phyloP scores from a whole-genome alignment of 257 asterid genomes.

The Penstemon newberryi region DNA sequence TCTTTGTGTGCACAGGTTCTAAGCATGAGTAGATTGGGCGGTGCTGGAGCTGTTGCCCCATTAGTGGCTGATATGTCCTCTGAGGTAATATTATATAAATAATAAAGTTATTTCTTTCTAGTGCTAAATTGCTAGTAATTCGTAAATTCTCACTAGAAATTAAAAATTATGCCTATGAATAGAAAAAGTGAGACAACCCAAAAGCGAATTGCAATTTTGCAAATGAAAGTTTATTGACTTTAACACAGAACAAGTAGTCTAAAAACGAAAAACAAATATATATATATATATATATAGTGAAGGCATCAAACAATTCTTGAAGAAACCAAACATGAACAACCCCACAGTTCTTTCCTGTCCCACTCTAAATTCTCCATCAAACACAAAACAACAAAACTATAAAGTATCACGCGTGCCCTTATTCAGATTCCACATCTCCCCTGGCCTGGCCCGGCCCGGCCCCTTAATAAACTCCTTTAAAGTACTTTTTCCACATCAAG shows the following conservation, averaged over 20 bases:
- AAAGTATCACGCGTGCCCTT: constrained; percentile 86
- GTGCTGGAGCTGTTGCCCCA: constrained; percentile 84
- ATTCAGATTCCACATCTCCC: constrained; percentile 52
- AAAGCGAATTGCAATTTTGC: not conserved
- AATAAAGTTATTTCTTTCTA: too few species aligned
- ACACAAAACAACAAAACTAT: constrained; percentile 56
- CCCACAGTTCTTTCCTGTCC: constrained; percentile 37
- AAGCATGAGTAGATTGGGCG: constrained; percentile 93
- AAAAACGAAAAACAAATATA: not conserved
- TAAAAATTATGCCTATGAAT: too few species aligned
- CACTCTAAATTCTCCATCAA: constrained; percentile 37
- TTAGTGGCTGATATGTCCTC: constrained; percentile 64
- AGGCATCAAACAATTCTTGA: constrained; percentile 23
- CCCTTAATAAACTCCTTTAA: not conserved
- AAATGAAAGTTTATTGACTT: constrained; percentile 19
- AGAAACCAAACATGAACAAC: constrained; percentile 36
- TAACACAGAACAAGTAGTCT: not conserved
- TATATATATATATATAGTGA: not conserved
- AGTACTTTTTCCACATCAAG: not conserved
- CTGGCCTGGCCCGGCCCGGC: too few species aligned
- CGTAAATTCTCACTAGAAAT: too few species aligned
- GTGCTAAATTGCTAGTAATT: too few species aligned
- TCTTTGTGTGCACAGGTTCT: constrained; percentile 56
- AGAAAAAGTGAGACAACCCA: not conserved
- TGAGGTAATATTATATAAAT: constrained; percentile 48